Evolutionary conservation across 805 yeast genomes (phyloP).

Genomic region (Teunomyces funiuensis): DNA sequence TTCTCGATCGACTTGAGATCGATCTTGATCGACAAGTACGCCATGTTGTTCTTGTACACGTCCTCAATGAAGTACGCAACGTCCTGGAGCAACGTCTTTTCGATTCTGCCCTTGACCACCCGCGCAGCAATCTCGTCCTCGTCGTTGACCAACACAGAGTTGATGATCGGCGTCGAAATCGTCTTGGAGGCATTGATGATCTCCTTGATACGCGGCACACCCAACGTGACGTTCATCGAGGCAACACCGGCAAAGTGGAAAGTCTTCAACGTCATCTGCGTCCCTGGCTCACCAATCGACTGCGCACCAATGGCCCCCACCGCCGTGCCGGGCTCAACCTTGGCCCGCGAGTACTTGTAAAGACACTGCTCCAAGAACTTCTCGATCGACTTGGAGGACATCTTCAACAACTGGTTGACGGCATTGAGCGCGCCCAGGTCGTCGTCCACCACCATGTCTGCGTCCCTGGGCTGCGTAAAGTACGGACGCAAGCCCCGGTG

Average conservation of each 20-base stretch:
- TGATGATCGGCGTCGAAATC: conserved; percentile 94
- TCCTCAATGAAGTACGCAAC: conserved; percentile 90
- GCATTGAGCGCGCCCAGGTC: conserved; percentile 33
- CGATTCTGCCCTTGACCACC: conserved; percentile 96
- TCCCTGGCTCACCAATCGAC: conserved; percentile 98
- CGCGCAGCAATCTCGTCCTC: conserved; percentile 97
- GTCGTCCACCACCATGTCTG: conserved; percentile 39
- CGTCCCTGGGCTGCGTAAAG: conserved; percentile 31
- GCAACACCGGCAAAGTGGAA: conserved; percentile 99
- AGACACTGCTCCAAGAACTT: conserved; percentile 76
- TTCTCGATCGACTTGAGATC: conserved; percentile 84
- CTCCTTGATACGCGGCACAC: conserved; percentile 99
- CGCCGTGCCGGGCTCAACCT: conserved; percentile 98
- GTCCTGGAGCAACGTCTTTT: conserved; percentile 84
- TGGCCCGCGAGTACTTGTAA: conserved; percentile 79
- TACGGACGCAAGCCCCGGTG: conserved; percentile 49
- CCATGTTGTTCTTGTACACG: conserved; percentile 78
- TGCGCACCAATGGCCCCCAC: conserved; percentile 99
- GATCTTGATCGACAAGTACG: conserved; percentile 76
- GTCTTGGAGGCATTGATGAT: conserved; percentile 95
- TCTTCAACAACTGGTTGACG: conserved; percentile 64
- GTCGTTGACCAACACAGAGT: conserved; percentile 89
- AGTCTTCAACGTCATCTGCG: conserved; percentile 90
- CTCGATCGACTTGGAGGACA: conserved; percentile 58
- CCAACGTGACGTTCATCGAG: conserved; percentile 96